Evolutionary conservation across 2,329 filamentous ascomycete genomes (phyloP), one percentile per base, ranked within the genome.

Genomic region (Bertia moriformis): DNA sequence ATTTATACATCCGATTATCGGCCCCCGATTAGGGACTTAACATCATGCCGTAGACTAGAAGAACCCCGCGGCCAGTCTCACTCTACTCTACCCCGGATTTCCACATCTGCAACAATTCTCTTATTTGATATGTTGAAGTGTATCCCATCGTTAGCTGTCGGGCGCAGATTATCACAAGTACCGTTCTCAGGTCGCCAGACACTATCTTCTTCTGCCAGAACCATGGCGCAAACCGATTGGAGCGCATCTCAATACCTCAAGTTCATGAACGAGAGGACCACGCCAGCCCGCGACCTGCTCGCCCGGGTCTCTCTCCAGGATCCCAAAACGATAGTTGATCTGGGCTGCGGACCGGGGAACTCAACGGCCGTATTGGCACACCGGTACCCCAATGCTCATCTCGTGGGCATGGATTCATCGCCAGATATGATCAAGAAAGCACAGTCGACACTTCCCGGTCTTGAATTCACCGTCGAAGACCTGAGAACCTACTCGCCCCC

Each of bases 281-380:
- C 65, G 2, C 60, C 71, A 4, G 61, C 66, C 0, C 56, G 61
- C 32, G 73, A 78, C 43, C 62, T 77, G 1, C 52, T 77, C 5
- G 44, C 63, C 4, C 66, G 63, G 20, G 49, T 73, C 2, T 10
- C 24, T 29, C 54, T 66, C 1, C 45, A 55, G 13, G 40, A 48
- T 0, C 55, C 67, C n/a, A 48, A 55, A 7, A 54, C 50, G 19
- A 63, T 77, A 45, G 56, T 73, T 46, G 73, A 78, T 42, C 57
- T 78, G 1, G 73, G 73, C 45, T 78, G 73, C 50, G 73, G 73
- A 0, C 73, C 73, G 0, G 73, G 67, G 4, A 77, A 75, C 54
- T 72, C 67, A 2, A 77, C 72, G 0, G 51, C 55, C 1, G 62
- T 66, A 1, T 59, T 78, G 2, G 51, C 54, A 3, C 46, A 50